Evolutionary conservation across 306 rosid genomes (phyloP), one percentile per base, ranked within the genome.

Genomic region (Vigna trinervia): DNA sequence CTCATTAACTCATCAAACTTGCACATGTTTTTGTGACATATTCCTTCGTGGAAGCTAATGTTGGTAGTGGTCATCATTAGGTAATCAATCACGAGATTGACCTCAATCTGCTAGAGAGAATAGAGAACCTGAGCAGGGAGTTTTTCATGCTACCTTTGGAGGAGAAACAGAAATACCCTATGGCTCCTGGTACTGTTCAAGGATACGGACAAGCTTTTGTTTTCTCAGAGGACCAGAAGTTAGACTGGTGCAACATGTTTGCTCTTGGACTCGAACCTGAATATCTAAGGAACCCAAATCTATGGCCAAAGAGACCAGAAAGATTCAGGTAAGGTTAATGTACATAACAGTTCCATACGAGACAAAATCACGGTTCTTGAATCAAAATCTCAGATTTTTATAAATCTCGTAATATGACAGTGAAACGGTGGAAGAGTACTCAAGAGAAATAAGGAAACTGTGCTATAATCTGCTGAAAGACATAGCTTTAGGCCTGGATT

Each of bases 231-330:
- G 92, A 92, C 75, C 99, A 96, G 50, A 96, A 96, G 78, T 79
- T 96, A 45, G 99, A 96, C 43, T 96, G 99, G 98, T 92, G 97
- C 82, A 92, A 96, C 85, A 96, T 96, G 99, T 91, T 92, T 84
- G 98, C 99, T 83, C 92, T 96, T 77, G 99, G 92, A 75, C 69
- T 96, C 83, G 81, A 81, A 80, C 99, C 99, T 57, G 80, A 80
- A 39, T 75, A 76, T 50, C 50, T 86, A 54, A 88, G 98, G 78
- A 85, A 76, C 82, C 94, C 90, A 79, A 83, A 71, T 52, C 87
- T 96, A 5, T 96, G 99, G 99, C 98, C 99, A 76, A 86, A 82
- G 34, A 89, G 68, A 56, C 97, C 98, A 51, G 87, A 76, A 52
- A 81, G 56, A 34, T 93, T 96, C 67, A 87, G 97, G 99, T 96